A percentile compares a stretch with the other conserved stretches of the same genome.
These are phyloP conservation scores for Trichophyton equinum DNA, from an alignment of 2,329 filamentous ascomycete genomes.

Conservation along the genomic window DNA sequence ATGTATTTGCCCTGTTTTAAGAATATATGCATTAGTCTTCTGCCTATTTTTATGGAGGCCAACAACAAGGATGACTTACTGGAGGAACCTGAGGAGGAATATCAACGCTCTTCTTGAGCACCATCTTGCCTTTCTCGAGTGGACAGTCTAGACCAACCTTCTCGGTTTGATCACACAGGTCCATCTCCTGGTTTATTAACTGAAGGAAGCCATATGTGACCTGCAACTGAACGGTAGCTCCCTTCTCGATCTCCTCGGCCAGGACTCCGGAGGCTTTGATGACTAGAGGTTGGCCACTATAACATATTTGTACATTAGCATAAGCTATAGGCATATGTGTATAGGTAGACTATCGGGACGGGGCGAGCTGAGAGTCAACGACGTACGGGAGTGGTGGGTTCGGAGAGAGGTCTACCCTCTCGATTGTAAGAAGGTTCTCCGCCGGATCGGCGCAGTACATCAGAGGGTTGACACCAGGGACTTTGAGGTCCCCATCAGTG, in stretches of 20 bases:
- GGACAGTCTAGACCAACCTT: constrained; percentile 87
- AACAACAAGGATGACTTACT: constrained; percentile 44
- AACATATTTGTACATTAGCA: constrained; percentile 15
- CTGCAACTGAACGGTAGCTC: constrained; percentile 66
- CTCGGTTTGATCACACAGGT: constrained; percentile 78
- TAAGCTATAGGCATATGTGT: constrained; percentile 4
- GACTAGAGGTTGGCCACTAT: constrained; percentile 61
- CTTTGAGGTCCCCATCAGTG: constrained; percentile 45
- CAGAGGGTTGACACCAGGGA: constrained; percentile 78
- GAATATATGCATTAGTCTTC: not conserved
- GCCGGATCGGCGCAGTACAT: constrained; percentile 60
- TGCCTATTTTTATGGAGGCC: not conserved
- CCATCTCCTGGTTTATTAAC: constrained; percentile 65
- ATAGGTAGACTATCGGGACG: not conserved
- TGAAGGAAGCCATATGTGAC: constrained; percentile 94
- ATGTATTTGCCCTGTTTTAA: constrained; percentile 68
- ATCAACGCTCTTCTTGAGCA: constrained; percentile 67
- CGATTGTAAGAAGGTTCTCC: constrained; percentile 60
- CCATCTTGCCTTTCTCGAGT: constrained; percentile 62
- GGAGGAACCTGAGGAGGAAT: constrained; percentile 79
- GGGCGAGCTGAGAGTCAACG: constrained; percentile 5
- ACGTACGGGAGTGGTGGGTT: constrained; percentile 81
- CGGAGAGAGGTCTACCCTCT: constrained; percentile 66
- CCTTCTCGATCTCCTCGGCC: constrained; percentile 57
- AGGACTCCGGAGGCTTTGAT: constrained; percentile 73